Evolutionary conservation across 1,139 yeast species (phyloP).

Genomic region (Candida sanyaensis): DNA sequence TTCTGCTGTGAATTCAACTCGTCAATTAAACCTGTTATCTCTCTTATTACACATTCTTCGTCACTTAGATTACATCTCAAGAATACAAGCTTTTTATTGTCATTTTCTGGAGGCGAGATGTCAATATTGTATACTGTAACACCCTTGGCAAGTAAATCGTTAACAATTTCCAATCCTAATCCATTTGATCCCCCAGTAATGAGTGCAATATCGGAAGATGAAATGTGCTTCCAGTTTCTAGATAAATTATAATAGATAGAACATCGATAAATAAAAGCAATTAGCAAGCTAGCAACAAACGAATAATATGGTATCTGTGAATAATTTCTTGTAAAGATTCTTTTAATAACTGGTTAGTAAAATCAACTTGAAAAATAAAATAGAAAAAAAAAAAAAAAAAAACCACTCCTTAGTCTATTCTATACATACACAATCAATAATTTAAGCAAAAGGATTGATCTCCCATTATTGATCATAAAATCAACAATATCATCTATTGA

Average conservation of each 20-base stretch:
- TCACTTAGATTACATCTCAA: constrained; percentile 53
- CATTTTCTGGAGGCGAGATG: constrained; percentile 31
- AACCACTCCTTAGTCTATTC: too few relatives aligned
- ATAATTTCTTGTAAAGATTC: constrained; percentile 8
- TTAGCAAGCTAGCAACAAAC: constrained; percentile 4
- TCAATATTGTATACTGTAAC: constrained; percentile 50
- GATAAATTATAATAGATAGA: constrained; percentile 11
- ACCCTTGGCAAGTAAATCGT: constrained; percentile 28
- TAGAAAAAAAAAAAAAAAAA: not conserved
- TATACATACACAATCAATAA: constrained; percentile 11
- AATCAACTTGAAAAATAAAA: not conserved
- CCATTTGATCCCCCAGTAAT: constrained; percentile 72
- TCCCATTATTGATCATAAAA: constrained; percentile 6
- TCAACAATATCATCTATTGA: constrained; percentile 11
- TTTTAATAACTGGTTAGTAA: constrained; percentile 5
- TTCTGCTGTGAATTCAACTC: constrained; percentile 30
- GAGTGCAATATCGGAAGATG: constrained; percentile 38
- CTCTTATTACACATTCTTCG: constrained; percentile 25
- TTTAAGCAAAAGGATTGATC: constrained; percentile 7
- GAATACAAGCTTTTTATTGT: constrained; percentile 24
- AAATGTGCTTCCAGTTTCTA: constrained; percentile 14
- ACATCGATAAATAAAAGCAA: constrained; percentile 7
- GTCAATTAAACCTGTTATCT: constrained; percentile 24
- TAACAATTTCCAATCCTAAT: constrained; percentile 51
- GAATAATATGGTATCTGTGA: constrained; percentile 10